Percentiles rank a stretch among this genome's conserved stretches.
Evolutionary conservation across 1,284 basidiomycete genomes (phyloP).

Genomic region (Puccinia coronata): DNA sequence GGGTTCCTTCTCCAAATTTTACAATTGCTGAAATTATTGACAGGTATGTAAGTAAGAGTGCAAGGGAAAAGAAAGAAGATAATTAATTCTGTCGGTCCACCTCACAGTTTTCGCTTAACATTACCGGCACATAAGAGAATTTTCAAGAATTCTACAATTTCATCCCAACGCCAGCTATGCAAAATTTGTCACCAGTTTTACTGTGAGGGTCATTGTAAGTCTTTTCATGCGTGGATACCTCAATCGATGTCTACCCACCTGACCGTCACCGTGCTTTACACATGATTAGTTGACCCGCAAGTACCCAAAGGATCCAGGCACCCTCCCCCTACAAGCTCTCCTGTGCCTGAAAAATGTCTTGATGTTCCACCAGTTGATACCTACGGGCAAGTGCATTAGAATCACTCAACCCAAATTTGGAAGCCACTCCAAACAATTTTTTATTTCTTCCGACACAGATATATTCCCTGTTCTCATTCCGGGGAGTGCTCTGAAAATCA

Average conservation of each 20-base stretch:
- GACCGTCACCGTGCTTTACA: background rate
- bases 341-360: background rate
- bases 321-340: background rate
- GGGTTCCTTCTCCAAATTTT: background rate
- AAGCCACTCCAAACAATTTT: background rate
- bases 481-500: slow-evolving; percentile 4
- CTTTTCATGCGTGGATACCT: background rate
- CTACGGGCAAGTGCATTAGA: slow-evolving; percentile 2
- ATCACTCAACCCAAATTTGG: background rate
- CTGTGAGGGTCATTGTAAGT: slow-evolving; percentile 36
- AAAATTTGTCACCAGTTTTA: slow-evolving; percentile 30
- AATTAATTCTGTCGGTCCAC: background rate
- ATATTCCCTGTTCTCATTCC: slow-evolving; percentile 28
- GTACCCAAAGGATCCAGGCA: background rate
- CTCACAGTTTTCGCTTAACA: slow-evolving; percentile 28
- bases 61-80: background rate
- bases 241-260: too few relatives aligned
- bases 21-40: slow-evolving; percentile 20
- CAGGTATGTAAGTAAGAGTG: background rate
- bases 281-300: background rate
- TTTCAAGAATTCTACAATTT: background rate
- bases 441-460: background rate
- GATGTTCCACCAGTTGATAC: slow-evolving; percentile 20
- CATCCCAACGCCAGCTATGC: background rate
- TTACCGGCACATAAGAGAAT: slow-evolving; percentile 26